Conservation (phyloP, 75 land plant species). For the Larix kaempferi region DNA sequence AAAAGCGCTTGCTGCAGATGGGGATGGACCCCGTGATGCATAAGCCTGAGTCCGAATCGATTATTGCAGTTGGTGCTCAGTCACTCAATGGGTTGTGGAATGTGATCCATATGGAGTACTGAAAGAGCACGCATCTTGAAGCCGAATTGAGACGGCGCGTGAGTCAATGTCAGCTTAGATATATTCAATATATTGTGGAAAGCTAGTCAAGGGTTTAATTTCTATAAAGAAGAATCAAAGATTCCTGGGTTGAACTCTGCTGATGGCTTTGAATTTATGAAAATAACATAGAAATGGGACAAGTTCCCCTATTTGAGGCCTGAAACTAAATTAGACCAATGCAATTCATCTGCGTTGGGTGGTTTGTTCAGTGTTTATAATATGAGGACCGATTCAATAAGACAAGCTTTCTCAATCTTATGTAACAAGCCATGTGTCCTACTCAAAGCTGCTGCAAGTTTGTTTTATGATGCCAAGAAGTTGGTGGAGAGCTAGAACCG, state of each 20-base stretch:
- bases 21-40: constrained; percentile 42
- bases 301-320: not conserved
- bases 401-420: not conserved
- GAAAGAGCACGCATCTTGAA: constrained; percentile 38
- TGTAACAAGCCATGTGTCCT: constrained; percentile 9
- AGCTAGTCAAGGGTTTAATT: not conserved
- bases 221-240: not conserved
- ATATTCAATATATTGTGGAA: not conserved
- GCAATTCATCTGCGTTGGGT: not conserved
- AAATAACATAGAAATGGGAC: not conserved
- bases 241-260: not conserved
- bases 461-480: not conserved
- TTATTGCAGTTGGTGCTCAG: not conserved
- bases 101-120: constrained; percentile 33
- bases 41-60: constrained; percentile 12
- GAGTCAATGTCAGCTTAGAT: not conserved
- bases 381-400: not conserved
- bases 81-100: constrained; percentile 5
- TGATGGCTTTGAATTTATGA: not conserved
- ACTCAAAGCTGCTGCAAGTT: not conserved
- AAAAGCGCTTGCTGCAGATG: constrained; percentile 34
- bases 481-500: not conserved
- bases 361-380: not conserved
- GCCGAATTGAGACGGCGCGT: constrained; percentile 27
- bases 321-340: not conserved